A percentile compares a stretch with the other conserved stretches of the same genome.
Conservation (phyloP, 176 grass and related monocot species). For the Avena eriantha region DNA sequence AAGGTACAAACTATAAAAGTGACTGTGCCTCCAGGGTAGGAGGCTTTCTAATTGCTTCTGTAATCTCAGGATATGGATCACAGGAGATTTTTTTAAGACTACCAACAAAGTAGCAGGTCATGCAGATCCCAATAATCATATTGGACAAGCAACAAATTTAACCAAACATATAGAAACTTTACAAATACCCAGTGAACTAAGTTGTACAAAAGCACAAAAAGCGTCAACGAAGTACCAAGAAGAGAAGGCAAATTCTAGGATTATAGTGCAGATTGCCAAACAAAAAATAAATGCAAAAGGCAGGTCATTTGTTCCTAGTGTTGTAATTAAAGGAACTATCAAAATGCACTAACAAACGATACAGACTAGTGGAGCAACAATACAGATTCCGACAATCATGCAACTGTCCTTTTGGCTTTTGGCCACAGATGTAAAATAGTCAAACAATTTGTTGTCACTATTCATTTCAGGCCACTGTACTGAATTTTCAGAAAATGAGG, state of each 20-base stretch:
- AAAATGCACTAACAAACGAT: not conserved
- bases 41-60: not conserved
- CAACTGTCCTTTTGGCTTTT: not conserved
- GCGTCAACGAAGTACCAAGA: not conserved
- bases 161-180: slow-evolving; percentile 6
- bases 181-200: not conserved
- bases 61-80: not conserved
- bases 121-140: not conserved
- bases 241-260: not conserved
- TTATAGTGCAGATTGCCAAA: not conserved
- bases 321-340: not conserved
- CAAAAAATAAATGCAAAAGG: not conserved
- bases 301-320: not conserved
- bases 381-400: not conserved
- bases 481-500: not conserved
- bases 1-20: not conserved
- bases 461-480: no score
- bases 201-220: not conserved
- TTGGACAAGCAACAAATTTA: not conserved
- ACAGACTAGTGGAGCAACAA: slow-evolving; percentile 8
- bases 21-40: not conserved
- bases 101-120: not conserved
- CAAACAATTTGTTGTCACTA: not conserved
- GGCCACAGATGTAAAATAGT: not conserved
- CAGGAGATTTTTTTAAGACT: not conserved